phyloP scores from a whole-genome alignment of 768 basidiomycete species.

The Xerocomellus chrysenteron region DNA sequence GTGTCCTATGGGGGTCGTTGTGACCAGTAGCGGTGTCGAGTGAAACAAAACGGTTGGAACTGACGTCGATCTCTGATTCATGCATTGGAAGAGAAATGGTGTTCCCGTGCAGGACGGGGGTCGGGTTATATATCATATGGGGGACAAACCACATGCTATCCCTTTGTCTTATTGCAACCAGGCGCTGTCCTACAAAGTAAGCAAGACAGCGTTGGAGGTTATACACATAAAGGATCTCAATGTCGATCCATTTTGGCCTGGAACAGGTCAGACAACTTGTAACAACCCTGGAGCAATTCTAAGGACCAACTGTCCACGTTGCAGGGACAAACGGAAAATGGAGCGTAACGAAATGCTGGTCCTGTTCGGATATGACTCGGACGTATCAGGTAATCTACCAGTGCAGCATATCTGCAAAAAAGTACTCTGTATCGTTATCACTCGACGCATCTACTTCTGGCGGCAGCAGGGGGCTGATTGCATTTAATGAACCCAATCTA shows the following conservation, averaged over 20 bases:
- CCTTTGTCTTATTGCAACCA: neutral
- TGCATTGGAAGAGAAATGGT: conserved; percentile 9
- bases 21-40: neutral
- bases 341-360: conserved; percentile 60
- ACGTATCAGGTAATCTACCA: no score
- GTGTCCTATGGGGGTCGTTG: conserved; percentile 7
- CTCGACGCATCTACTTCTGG: no score
- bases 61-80: conserved; percentile 20
- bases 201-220: neutral
- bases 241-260: conserved; percentile 71
- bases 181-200: no score
- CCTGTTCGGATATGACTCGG: no score
- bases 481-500: no score
- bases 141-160: neutral
- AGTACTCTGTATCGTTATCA: no score
- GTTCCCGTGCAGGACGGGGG: neutral
- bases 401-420: no score
- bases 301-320: conserved; percentile 83
- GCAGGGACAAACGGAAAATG: conserved; percentile 98
- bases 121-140: neutral
- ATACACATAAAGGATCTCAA: conserved; percentile 20
- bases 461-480: no score
- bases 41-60: neutral
- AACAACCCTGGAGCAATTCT: conserved; percentile 52
- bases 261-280: conserved; percentile 57